Conservation (phyloP, 768 basidiomycete species). For the Butyriboletus loyo region DNA sequence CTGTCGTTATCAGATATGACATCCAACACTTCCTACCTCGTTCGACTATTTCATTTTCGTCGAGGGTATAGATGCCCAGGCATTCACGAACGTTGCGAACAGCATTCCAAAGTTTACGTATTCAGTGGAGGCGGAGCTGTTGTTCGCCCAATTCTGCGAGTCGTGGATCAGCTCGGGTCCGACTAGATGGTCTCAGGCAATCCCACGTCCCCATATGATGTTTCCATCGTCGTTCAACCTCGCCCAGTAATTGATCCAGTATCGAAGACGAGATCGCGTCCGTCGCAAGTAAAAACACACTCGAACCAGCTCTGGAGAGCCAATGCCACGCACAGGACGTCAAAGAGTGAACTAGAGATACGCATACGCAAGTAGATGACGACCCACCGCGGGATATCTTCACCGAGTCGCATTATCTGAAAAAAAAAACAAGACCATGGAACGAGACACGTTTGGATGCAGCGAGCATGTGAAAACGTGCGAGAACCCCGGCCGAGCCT, state of each 20-base stretch:
- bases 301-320: constrained; percentile 49
- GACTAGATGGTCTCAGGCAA: neutral
- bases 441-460: neutral
- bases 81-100: constrained; percentile 51
- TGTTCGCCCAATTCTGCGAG: constrained; percentile 50
- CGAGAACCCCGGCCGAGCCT: constrained; percentile 60
- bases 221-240: constrained; percentile 58
- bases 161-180: constrained; percentile 31
- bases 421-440: too few species aligned
- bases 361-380: neutral
- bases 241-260: constrained; percentile 47
- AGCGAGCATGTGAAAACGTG: neutral
- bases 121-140: constrained; percentile 31
- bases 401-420: constrained; percentile 62
- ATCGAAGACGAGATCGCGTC: neutral
- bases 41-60: constrained; percentile 31
- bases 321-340: neutral
- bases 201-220: constrained; percentile 61
- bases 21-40: constrained; percentile 52
- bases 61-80: constrained; percentile 60
- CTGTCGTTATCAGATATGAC: constrained; percentile 43
- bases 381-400: constrained; percentile 50
- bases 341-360: neutral
- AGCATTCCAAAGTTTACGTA: neutral
- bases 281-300: constrained; percentile 33